Percentiles rank a stretch among this genome's conserved stretches.
These are phyloP conservation scores for Rhodotorula sp. DNA, from an alignment of 1,284 basidiomycete genomes.

Conservation along the genomic window DNA sequence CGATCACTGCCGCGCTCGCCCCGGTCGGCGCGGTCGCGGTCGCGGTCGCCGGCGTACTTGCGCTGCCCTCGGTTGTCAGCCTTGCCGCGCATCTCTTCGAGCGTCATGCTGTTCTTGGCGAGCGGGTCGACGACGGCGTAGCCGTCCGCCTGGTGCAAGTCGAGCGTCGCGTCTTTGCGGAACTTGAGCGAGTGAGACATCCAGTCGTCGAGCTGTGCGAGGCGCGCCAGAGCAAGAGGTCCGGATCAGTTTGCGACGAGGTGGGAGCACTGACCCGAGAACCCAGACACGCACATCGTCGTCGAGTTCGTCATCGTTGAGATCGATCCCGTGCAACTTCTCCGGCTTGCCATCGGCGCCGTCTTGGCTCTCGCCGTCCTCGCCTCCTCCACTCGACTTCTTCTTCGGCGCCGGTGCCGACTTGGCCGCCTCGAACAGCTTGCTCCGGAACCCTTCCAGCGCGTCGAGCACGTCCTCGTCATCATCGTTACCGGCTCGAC, in stretches of 20 bases:
- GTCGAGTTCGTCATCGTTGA: conserved; percentile 33
- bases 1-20: background rate
- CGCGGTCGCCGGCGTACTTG: conserved; percentile 15
- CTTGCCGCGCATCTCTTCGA: conserved; percentile 32
- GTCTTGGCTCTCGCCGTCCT: conserved; percentile 15
- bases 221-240: too few relatives aligned
- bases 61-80: conserved; percentile 5
- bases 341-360: conserved; percentile 21
- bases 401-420: conserved; percentile 5
- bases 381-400: conserved; percentile 18
- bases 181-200: conserved; percentile 43
- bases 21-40: background rate
- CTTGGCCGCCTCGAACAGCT: conserved; percentile 33
- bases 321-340: conserved; percentile 20
- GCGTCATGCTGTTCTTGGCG: conserved; percentile 27
- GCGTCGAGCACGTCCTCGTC: conserved; percentile 36
- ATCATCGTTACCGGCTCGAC: conserved; percentile 31
- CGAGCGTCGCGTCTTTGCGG: conserved; percentile 44
- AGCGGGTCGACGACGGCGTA: conserved; percentile 39
- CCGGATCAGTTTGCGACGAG: too few relatives aligned
- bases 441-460: conserved; percentile 40
- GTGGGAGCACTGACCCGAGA: background rate
- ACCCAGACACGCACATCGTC: conserved; percentile 36
- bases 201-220: conserved; percentile 33
- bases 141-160: conserved; percentile 39